Evolutionary conservation across 306 rosid genomes (phyloP), one percentile per base, ranked within the genome.

Genomic region (Vigna hirtella): DNA sequence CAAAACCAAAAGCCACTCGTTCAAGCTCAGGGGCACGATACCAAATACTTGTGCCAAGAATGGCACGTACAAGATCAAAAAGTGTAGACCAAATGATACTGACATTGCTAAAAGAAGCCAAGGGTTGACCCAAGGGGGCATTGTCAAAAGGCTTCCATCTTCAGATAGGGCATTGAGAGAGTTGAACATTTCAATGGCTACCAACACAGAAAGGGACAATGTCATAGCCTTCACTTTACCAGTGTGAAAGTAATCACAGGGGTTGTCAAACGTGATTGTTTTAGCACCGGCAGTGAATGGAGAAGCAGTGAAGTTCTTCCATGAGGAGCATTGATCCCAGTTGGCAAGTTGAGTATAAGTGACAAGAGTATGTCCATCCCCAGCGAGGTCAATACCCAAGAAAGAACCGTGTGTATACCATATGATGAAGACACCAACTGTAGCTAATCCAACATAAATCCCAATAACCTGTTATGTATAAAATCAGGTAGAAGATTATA

Each of bases 51-150:
- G 83, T 0, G 98, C 95, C 1, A 94, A 83, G 93, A 94, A 94
- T 11, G 98, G 97, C 72, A 94, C 97, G 10, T 94, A 94, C 72
- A 94, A 86, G 56, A 94, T 90, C 85, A 94, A 16, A 69, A 94
- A 92, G 89, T 94, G 98, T 87, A 92, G 40, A 64, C 89, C 93
- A 64, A 94, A 94, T 49, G 98, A 94, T 63, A 94, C 73, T 3
- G 97, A 90, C 97, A 94, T 94, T 62, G 98, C 97, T 73, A 94
- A 55, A 75, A 94, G 97, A 74, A 94, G 98, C 92, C 92, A 94
- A 2, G 98, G 97, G 81, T 94, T 94, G 48, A 92, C 93, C 98
- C 98, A 94, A 3, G 97, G 98, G 34, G 97, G 98, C 98, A 94
- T 94, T 16, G 92, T 76, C 80, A 94, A 47, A 63, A 94, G 93